Base-by-base conservation (phyloP, 805 yeast species). In the Geotrichum ghanense region DNA sequence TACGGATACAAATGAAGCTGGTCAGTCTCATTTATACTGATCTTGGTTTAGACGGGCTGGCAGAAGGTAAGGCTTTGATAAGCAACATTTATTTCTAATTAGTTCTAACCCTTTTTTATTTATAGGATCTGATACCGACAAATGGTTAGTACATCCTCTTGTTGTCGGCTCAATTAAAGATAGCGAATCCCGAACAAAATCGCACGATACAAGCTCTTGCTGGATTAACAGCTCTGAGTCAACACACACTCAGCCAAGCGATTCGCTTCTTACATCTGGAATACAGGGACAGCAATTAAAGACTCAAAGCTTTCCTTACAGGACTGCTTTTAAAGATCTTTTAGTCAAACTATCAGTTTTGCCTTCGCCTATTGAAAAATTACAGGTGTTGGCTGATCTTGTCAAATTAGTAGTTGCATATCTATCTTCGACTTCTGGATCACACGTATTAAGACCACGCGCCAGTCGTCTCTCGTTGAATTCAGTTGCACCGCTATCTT, bases 121-220 rank as follows among this genome's bases (percentile, higher is more conserved):
- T 22, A 4, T 20, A 48, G 51, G 65, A 14, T 55, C 65, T 1
- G 67, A 63, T 27, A 60, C 65, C 3, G 68, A 63, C 46, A 46
- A 47, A 43, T 63, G 58, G 55, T 52, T 63, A 54, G 49, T 44
- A 6, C 23, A 48, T 4, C 49, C 51, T 3, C 41, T 55, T 16
- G 55, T 55, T 14, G 16, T 19, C 2, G 47, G 44, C 12, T 26
- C 50, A 3, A 22, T 51, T 12, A 27, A 48, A 10, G 48, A 40
- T 17, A n/a, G n/a, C 16, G 52, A 46, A 17, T 48, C 37, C 44
- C 19, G 21, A 39, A 5, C 25, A 21, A 31, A 31, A 31, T 12
- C 37, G 4, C 37, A 31, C 12, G 37, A 31, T 10, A 4, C 5
- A n/a, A 31, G 37, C 12, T 31, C 37, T 31, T n/a, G 37, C 14